These are phyloP conservation scores for Cordyceps fumosorosea DNA, from an alignment of 2,329 filamentous ascomycete genomes.

Conservation along the genomic window DNA sequence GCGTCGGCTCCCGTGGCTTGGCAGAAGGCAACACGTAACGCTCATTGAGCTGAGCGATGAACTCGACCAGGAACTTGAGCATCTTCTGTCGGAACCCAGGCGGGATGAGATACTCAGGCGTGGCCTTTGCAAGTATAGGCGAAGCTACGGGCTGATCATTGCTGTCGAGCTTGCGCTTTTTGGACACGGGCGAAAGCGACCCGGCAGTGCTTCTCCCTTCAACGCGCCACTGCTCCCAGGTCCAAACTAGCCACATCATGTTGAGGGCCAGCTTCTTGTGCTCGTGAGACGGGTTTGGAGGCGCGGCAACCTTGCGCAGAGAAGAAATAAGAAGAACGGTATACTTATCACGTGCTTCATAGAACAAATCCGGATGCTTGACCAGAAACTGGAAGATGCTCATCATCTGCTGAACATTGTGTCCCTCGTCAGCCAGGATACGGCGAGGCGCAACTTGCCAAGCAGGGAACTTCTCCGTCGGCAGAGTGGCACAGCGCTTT, in stretches of 20 bases:
- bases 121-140: slow-evolving; percentile 42
- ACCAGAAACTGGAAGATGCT: slow-evolving; percentile 97
- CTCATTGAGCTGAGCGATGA: slow-evolving; percentile 85
- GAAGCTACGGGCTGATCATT: slow-evolving; percentile 43
- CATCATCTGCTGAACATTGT: slow-evolving; percentile 91
- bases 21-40: slow-evolving; percentile 71
- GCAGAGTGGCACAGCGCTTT: slow-evolving; percentile 64
- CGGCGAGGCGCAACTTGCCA: slow-evolving; percentile 89
- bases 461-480: slow-evolving; percentile 66
- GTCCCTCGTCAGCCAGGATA: slow-evolving; percentile 87
- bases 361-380: slow-evolving; percentile 86
- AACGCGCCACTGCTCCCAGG: slow-evolving; percentile 83
- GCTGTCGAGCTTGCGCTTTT: slow-evolving; percentile 73
- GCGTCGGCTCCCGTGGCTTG: slow-evolving; percentile 51
- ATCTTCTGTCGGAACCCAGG: slow-evolving; percentile 65
- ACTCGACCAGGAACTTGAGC: slow-evolving; percentile 91
- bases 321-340: slow-evolving; percentile 82
- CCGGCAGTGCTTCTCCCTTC: slow-evolving; percentile 44
- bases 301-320: slow-evolving; percentile 77
- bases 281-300: slow-evolving; percentile 80
- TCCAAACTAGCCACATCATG: slow-evolving; percentile 83
- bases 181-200: slow-evolving; percentile 65
- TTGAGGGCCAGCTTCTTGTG: slow-evolving; percentile 87
- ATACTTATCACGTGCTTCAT: slow-evolving; percentile 88
- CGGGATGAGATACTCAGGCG: slow-evolving; percentile 62